Percentiles rank a stretch among this genome's conserved stretches.
phyloP scores from a whole-genome alignment of 2,329 filamentous ascomycete genomes.

The Ascochyta pisi region DNA sequence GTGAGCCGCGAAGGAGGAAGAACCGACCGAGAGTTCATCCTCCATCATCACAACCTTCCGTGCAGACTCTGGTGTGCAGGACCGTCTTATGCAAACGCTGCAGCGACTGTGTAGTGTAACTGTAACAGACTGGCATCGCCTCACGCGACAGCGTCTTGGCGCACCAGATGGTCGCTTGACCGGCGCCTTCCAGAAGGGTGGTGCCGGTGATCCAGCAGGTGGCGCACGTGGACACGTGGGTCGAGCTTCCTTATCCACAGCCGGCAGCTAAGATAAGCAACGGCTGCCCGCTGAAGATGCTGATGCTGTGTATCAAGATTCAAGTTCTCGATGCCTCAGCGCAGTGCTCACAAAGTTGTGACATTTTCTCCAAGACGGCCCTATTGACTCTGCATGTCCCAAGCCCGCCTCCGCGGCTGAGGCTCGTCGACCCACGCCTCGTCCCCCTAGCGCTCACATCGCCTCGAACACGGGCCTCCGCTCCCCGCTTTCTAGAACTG shows the following conservation, averaged over 20 bases:
- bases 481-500: slow-evolving; percentile 32
- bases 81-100: neutral
- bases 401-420: slow-evolving; percentile 10
- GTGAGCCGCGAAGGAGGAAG: slow-evolving; percentile 14
- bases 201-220: slow-evolving; percentile 23
- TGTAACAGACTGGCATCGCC: neutral
- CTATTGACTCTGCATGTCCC: slow-evolving; percentile 1
- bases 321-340: too few relatives aligned
- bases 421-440: slow-evolving; percentile 14
- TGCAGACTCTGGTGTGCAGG: neutral
- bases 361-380: neutral
- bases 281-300: slow-evolving; percentile 3
- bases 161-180: slow-evolving; percentile 25
- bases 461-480: slow-evolving; percentile 12
- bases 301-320: too few relatives aligned
- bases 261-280: slow-evolving; percentile 23
- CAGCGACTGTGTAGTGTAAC: too few relatives aligned
- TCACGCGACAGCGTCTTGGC: slow-evolving; percentile 22
- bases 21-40: slow-evolving; percentile 14
- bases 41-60: neutral
- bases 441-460: slow-evolving; percentile 20
- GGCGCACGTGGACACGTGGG: slow-evolving; percentile 27
- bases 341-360: too few relatives aligned
- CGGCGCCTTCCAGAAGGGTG: slow-evolving; percentile 11
- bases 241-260: slow-evolving; percentile 2